Evolutionary conservation across 2,329 filamentous ascomycete genomes (phyloP).

Genomic region (Colletotrichum liaoningense): DNA sequence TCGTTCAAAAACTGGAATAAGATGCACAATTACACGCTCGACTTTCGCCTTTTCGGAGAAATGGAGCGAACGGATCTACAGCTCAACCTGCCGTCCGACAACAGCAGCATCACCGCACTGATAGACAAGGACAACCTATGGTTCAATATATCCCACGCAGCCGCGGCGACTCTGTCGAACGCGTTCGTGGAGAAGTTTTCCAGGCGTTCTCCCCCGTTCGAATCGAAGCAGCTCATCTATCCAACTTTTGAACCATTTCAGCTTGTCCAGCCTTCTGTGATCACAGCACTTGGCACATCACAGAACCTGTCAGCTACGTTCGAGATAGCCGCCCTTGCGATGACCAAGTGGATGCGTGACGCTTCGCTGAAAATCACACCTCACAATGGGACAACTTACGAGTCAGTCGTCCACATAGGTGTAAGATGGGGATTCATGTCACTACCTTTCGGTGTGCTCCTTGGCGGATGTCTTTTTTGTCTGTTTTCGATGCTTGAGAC

Average conservation of each 20-base stretch:
- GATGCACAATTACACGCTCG: no score
- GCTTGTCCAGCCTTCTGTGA: not conserved
- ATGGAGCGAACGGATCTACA: no score
- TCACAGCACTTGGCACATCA: not conserved
- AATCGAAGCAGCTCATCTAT: not conserved
- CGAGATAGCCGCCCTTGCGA: not conserved
- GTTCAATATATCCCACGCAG: not conserved
- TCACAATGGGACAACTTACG: not conserved
- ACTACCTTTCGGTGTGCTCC: not conserved
- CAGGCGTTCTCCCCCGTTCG: not conserved
- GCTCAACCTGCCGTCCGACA: no score
- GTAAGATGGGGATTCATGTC: not conserved
- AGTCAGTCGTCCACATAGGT: not conserved
- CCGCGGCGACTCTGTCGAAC: not conserved
- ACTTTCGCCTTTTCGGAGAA: no score
- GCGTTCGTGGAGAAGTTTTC: not conserved
- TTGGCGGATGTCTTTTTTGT: not conserved
- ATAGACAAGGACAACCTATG: no score
- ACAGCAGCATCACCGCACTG: no score
- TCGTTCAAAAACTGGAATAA: no score
- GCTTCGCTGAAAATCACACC: not conserved
- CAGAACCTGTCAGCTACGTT: not conserved
- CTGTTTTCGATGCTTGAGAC: not conserved
- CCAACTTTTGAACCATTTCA: not conserved
- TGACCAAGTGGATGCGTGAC: slow-evolving; percentile 1